Percentiles rank a stretch among this genome's conserved stretches.
phyloP scores from a whole-genome alignment of 345 rosid genomes.

The Noccaea bulbosa region DNA sequence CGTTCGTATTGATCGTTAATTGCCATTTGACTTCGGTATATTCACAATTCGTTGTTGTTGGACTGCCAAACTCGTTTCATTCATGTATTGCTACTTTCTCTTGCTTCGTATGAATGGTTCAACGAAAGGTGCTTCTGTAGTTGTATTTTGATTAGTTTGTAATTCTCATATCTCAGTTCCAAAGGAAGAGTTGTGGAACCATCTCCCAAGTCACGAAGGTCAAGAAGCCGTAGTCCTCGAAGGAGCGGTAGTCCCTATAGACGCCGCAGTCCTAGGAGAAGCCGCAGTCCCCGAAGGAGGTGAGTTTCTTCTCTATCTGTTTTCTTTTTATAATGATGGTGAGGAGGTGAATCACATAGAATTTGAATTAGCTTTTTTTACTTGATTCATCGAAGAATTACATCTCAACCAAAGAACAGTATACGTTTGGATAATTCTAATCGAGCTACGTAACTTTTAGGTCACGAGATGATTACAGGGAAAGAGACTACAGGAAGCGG shows the following conservation, averaged over 20 bases:
- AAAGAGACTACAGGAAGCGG: constrained; percentile 55
- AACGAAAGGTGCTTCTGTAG: not conserved
- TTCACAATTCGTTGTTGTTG: not conserved
- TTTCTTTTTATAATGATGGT: not conserved
- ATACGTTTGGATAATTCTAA: not conserved
- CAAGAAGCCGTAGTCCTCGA: constrained; percentile 59
- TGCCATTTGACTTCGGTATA: not conserved
- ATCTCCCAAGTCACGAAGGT: constrained; percentile 46
- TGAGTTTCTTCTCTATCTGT: constrained; percentile 26
- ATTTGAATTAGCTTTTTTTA: not conserved
- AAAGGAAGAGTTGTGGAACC: constrained; percentile 47
- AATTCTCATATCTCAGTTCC: constrained; percentile 43
- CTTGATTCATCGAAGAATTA: not conserved
- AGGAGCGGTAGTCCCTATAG: constrained; percentile 42
- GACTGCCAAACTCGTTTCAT: not conserved
- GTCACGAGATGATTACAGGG: constrained; percentile 47
- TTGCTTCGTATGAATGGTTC: not conserved
- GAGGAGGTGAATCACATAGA: not conserved
- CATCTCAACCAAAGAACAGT: not conserved
- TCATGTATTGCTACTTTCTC: not conserved
- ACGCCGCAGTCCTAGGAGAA: constrained; percentile 47
- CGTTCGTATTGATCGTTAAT: not conserved
- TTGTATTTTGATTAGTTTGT: constrained; percentile 23
- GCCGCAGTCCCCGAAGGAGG: constrained; percentile 59
- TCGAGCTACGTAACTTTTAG: constrained; percentile 10